These are phyloP conservation scores for Haplosporangium gracile DNA, from an alignment of 192 early-diverging fungal genomes.

Conservation along the genomic window DNA sequence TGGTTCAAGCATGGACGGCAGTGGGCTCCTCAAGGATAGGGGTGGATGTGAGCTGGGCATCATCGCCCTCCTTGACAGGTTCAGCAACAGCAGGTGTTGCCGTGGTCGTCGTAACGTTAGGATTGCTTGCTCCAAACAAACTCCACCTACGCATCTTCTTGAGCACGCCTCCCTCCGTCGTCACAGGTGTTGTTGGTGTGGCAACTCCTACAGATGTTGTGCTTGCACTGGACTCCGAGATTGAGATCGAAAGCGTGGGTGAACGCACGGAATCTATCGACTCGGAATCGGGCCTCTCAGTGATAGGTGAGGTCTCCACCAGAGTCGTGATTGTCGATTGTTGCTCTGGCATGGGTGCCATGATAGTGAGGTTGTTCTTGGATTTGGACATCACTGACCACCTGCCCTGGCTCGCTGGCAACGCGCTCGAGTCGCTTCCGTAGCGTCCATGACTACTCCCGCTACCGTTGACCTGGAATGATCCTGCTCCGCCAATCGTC, in stretches of 20 bases:
- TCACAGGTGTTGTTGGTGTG: conserved; percentile 17
- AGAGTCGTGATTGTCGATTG: neutral
- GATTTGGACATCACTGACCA: conserved; percentile 17
- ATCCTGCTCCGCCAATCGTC: conserved; percentile 27
- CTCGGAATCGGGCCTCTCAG: neutral
- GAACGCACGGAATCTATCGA: neutral
- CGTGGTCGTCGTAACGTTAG: neutral
- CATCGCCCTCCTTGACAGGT: neutral
- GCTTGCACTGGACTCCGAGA: neutral
- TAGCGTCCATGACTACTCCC: conserved; percentile 34
- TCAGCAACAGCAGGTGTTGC: neutral
- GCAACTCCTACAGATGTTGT: neutral
- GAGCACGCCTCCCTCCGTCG: neutral
- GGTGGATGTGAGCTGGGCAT: neutral
- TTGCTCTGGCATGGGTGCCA: conserved; percentile 31
- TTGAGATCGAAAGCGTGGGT: conserved; percentile 28
- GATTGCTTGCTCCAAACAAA: conserved; percentile 16
- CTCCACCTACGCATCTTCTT: conserved; percentile 20
- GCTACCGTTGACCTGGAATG: neutral
- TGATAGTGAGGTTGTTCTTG: conserved; percentile 9
- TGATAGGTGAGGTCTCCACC: neutral
- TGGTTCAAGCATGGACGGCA: neutral
- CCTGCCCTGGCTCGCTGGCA: neutral
- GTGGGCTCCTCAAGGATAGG: neutral
- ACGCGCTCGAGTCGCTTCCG: conserved; percentile 34